Evolutionary conservation across 176 grass and related monocot genomes (phyloP), one percentile per base, ranked within the genome.

Genomic region (Phyllostachys edulis): DNA sequence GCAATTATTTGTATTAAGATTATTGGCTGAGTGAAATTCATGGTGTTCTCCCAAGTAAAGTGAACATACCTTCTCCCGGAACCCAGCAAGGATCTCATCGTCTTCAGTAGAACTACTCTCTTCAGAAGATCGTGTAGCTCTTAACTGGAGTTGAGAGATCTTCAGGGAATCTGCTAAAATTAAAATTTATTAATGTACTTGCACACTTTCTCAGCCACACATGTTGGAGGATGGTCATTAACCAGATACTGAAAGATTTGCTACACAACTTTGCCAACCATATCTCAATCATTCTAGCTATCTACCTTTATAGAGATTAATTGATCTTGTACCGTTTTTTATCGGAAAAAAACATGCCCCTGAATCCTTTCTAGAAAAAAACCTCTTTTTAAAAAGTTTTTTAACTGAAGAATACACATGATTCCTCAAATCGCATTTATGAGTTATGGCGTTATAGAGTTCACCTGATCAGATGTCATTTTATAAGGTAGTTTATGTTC

Each of bases 21-120:
- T 67, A 79, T 18, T 78, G 51, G 15, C 4, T 27, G 7, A 74
- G 32, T 41, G 32, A 55, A 86, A 79, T 39, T 71, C 9, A 40
- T 32, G 36, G 37, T 7, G 66, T 18, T 52, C 77, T 36, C 8
- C 21, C 5, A 46, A 82, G 46, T 38, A 27, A 63, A 42, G 47
- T 68, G 47, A 87, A 69, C 16, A 36, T 86, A 97, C 94, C 87
- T 93, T 97, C 11, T 83, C 77, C 32, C 60, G 82, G 36, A 97
- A 64, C 69, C 81, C 89, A 29, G 82, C 70, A 54, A 97, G 84
- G 26, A 88, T 12, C 0, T 91, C 89, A 0, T 90, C 70, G 0
- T 34, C 32, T 77, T 88, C 71, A 55, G 21, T n/a, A 76, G 78
- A 84, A 59, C 60, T 69, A 68, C 75, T 88, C 59, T 97, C 89